Conservation (phyloP, 768 basidiomycete genomes). For the Candolleomyces aberdarensis region DNA sequence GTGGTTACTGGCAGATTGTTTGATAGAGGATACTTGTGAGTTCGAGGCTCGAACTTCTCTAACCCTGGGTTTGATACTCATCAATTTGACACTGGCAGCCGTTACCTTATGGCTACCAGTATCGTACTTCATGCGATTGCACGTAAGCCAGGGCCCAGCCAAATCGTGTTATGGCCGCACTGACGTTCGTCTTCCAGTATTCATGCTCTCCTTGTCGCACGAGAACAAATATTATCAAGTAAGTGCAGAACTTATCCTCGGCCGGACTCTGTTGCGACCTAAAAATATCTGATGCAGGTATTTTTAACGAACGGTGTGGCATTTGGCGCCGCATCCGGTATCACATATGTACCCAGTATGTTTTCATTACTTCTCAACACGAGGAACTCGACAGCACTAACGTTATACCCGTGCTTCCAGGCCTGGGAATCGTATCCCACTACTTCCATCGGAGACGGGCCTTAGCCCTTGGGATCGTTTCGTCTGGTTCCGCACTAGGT, state of each 20-base stretch:
- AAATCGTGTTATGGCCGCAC: background rate
- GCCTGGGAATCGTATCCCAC: constrained; percentile 47
- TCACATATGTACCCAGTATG: constrained; percentile 41
- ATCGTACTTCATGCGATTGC: constrained; percentile 1
- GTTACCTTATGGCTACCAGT: constrained; percentile 6
- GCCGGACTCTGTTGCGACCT: background rate
- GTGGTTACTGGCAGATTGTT: constrained; percentile 43
- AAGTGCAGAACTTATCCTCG: background rate
- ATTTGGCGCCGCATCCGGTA: constrained; percentile 44
- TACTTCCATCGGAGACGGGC: constrained; percentile 47
- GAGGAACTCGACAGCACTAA: background rate
- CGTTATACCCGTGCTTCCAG: constrained; percentile 12
- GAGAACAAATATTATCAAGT: constrained; percentile 35
- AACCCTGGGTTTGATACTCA: background rate
- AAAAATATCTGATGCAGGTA: constrained; percentile 27
- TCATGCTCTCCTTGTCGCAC: constrained; percentile 32
- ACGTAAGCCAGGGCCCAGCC: background rate
- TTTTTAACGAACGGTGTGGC: constrained; percentile 51
- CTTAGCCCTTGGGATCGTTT: constrained; percentile 50
- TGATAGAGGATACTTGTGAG: constrained; percentile 51
- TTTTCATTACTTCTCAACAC: background rate
- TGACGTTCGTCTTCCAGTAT: constrained; percentile 19
- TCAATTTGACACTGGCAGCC: background rate
- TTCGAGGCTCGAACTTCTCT: background rate
- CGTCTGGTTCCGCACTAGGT: constrained; percentile 30